A percentile compares a stretch with the other conserved stretches of the same genome.
These are phyloP conservation scores for Diplosphaera chodatii DNA, from an alignment of 139 green algal genomes.

Conservation along the genomic window DNA sequence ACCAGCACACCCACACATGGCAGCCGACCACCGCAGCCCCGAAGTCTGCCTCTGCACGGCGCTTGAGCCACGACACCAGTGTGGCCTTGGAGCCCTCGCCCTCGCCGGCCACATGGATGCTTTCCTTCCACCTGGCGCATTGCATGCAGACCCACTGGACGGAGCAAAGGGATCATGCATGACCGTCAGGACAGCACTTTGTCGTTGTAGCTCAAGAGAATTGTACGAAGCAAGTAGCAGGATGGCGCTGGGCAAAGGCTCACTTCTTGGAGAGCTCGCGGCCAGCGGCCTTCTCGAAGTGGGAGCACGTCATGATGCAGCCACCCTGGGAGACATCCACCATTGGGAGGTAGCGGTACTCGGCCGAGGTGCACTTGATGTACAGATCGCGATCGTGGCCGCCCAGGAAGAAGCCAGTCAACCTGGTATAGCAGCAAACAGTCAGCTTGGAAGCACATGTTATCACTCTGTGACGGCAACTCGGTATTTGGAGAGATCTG, in stretches of 20 bases:
- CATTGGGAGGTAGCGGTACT: conserved; percentile 19
- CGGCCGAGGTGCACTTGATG: conserved; percentile 16
- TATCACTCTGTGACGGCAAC: no score
- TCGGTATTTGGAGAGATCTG: no score
- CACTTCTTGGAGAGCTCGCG: conserved; percentile 32
- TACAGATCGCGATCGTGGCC: conserved; percentile 29
- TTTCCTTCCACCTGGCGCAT: conserved; percentile 34
- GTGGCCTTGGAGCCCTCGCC: conserved; percentile 23
- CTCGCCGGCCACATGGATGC: conserved; percentile 30
- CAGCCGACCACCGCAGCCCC: conserved; percentile 10
- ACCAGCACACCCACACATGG: conserved; percentile 26
- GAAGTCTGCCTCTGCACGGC: conserved; percentile 6
- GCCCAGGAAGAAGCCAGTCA: conserved; percentile 23
- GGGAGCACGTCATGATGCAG: conserved; percentile 31
- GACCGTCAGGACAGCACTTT: no score
- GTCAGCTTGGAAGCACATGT: no score
- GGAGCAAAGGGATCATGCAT: no score
- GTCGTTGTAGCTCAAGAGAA: no score
- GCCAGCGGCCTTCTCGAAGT: conserved; percentile 27
- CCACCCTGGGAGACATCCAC: conserved; percentile 23
- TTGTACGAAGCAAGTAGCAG: no score
- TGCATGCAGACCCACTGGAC: no score
- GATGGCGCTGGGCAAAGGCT: not conserved
- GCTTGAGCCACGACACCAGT: conserved; percentile 24
- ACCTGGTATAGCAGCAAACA: no score